phyloP scores from a whole-genome alignment of 164 flowering plant species.

The Liriodendron chinense region DNA sequence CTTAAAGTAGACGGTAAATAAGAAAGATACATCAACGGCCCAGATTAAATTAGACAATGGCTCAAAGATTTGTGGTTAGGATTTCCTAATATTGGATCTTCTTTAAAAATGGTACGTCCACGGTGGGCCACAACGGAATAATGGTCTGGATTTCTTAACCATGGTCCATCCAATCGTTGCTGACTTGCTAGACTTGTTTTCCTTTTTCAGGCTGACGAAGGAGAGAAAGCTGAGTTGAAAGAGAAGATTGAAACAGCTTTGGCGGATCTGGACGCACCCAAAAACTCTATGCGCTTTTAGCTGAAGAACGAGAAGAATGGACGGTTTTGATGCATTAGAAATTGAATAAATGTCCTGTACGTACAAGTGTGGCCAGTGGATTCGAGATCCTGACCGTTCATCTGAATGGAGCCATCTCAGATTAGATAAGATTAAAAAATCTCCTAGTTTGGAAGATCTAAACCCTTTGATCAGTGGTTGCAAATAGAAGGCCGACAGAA shows the following conservation, averaged over 20 bases:
- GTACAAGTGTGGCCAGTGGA: too few species aligned
- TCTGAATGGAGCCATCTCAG: too few species aligned
- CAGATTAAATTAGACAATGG: neutral
- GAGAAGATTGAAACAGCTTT: slow-evolving; percentile 55
- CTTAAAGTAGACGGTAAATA: too few species aligned
- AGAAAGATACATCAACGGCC: too few species aligned
- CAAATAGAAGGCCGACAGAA: too few species aligned
- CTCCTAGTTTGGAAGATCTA: too few species aligned
- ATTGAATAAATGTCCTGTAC: too few species aligned
- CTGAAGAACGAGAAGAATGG: too few species aligned
- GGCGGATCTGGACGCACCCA: slow-evolving; percentile 45
- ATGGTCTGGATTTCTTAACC: neutral
- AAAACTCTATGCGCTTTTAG: slow-evolving; percentile 18
- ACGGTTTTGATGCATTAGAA: too few species aligned
- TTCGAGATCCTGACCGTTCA: too few species aligned
- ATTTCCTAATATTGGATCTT: neutral
- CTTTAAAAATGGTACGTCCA: neutral
- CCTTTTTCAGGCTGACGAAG: slow-evolving; percentile 56
- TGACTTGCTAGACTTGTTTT: neutral
- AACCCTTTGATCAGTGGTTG: too few species aligned
- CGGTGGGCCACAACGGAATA: neutral
- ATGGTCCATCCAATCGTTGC: neutral
- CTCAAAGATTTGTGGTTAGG: neutral
- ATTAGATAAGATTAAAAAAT: too few species aligned
- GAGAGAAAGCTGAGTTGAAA: slow-evolving; percentile 49